phyloP scores from a whole-genome alignment of 2,329 filamentous ascomycete genomes.

The Calonectria leucothoes region DNA sequence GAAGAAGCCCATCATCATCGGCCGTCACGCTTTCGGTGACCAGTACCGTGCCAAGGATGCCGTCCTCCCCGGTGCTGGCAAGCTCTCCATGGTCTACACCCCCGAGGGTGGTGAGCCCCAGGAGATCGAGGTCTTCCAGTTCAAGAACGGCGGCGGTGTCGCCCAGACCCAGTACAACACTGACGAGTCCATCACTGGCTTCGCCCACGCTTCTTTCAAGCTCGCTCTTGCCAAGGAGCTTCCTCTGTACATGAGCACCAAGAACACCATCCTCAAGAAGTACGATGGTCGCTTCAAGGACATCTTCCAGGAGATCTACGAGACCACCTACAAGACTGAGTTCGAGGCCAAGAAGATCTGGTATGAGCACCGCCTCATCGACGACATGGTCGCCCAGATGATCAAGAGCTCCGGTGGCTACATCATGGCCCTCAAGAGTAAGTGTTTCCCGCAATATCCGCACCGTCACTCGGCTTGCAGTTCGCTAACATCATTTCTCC shows the following conservation, averaged over 20 bases:
- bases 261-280: constrained; percentile 99
- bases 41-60: constrained; percentile 97
- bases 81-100: constrained; percentile 94
- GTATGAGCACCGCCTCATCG: constrained; percentile 99
- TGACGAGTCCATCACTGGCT: constrained; percentile 92
- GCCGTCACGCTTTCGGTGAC: constrained; percentile 97
- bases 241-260: constrained; percentile 99
- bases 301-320: constrained; percentile 98
- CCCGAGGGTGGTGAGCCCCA: constrained; percentile 85
- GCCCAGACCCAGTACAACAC: constrained; percentile 99
- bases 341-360: constrained; percentile 95
- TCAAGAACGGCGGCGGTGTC: constrained; percentile 86
- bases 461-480: constrained; percentile 15
- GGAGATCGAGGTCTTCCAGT: constrained; percentile 91
- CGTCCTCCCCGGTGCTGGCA: constrained; percentile 85
- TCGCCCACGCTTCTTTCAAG: constrained; percentile 97
- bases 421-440: constrained; percentile 98
- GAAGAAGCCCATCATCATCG: constrained; percentile 99
- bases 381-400: constrained; percentile 99
- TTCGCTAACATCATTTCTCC: constrained; percentile 28
- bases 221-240: constrained; percentile 87
- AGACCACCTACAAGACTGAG: constrained; percentile 84
- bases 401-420: constrained; percentile 98
- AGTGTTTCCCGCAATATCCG: constrained; percentile 48
- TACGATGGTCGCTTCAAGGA: constrained; percentile 99